Base-by-base conservation (phyloP, 768 basidiomycete species). In the Boletus sensibilis region DNA sequence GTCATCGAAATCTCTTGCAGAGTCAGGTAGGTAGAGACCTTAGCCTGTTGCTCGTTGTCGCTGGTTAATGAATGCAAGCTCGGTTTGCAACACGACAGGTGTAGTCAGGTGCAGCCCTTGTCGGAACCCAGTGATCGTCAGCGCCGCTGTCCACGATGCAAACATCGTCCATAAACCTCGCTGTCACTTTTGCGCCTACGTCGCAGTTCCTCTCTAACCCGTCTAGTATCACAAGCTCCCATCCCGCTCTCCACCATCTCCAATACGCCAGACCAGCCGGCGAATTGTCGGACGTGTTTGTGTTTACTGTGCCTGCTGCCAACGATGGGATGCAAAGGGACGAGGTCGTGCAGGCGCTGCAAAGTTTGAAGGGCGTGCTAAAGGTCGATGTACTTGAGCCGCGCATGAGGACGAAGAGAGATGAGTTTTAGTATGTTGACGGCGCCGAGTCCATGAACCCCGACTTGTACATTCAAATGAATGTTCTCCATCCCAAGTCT, bases 141-240 rank as follows among this genome's bases (percentile, higher is more conserved):
- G 5, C 27, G 43, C 18, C 18, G 21, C 9, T 11, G 16, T 34
- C 33, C 54, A 29, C 11, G n/a, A 60, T 64, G 55, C 56, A 52
- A 25, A 7, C 49, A 11, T 52, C 60, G 1, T 35, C 64, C 11
- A 18, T 62, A 11, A 55, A 58, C 45, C 71, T 78, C 44, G 64
- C 62, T 14, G 56, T 74, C 58, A 72, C 76, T 21, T 67, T 71
- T 52, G 55, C 61, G 31, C 35, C 50, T 18, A 55, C 58, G 13
- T 74, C 61, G 1, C 62, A 64, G 4, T 68, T 68, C 47, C 59
- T 68, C 3, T 50, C 60, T 41, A 47, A 63, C 45, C 68, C 68
- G 14, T 46, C 66, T 23, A 61, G 55, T 46, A 55, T 69, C 39
- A 45, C 62, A 21, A 37, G n/a, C 27, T 42, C 61, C n/a, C 59